Base-by-base conservation (phyloP, 2,329 filamentous ascomycete genomes). In the Trichocomaceae sp. region DNA sequence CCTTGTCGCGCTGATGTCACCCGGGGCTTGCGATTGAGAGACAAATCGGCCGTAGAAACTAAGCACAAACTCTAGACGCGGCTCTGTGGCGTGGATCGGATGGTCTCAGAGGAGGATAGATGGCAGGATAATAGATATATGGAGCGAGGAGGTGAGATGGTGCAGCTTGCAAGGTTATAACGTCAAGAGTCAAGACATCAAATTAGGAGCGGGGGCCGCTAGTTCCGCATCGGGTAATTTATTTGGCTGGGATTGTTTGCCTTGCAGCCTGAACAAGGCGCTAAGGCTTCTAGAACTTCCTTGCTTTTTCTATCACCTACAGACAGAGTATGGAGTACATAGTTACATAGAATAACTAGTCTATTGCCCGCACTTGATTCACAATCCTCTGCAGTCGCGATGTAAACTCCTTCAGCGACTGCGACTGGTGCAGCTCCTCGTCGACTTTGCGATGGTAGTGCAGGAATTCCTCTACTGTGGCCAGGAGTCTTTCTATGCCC, bases 381-480 rank as follows among this genome's bases (percentile, higher is more conserved):
- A 83, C 72, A 8, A 85, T 78, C 22, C 71, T 70, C 64, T 80
- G 74, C 45, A 85, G 69, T 39, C 79, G 75, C 55, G 72, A 67
- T 3, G 80, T 82, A 59, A 84, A 81, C 20, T 74, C 78, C 55
- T 75, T 70, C 52, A 73, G 71, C 22, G 76, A 72, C 45, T 76
- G 73, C 15, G 68, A 66, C 26, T 63, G 61, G 19, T 69, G 62
- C 23, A 68, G 60, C 55, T 76, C 71, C 50, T 72, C 72, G 52
- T 86, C 84, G 13, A 84, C 81, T 58, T 77, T 76, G 58, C 79
- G 77, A 63, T 86, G 77, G 59, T 84, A 79, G 39, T 73, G 71
- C 29, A 85, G 74, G 60, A 87, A 86, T 60, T 85, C 82, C 55
- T 81, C 77, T 13, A 85, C 79, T 2, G 80, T 82, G 8, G 76